Base-by-base conservation (phyloP, 768 basidiomycete genomes). In the Calocybe gangraenosa region DNA sequence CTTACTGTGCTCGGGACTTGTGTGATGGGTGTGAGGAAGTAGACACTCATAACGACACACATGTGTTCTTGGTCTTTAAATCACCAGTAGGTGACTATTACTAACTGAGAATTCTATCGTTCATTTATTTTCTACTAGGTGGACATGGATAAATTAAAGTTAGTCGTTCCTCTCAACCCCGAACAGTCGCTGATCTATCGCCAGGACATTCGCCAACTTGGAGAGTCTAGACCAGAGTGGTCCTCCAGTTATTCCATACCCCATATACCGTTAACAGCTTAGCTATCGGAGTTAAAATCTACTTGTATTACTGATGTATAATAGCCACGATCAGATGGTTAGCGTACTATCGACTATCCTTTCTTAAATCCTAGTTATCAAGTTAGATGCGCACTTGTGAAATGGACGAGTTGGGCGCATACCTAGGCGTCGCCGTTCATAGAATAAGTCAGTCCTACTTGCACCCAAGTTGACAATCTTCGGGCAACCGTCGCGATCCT, bases 401-500 rank as follows among this genome's bases (percentile, higher is more conserved):
- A 46, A 25, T 14, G 2, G 9, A 23, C 13, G 25, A 11, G 42
- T 23, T 7, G 23, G 42, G 9, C 13, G 62, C 77, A 33, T 57
- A 87, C 90, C 90, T 50, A 92, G 67, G 58, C 90, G 78, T 59
- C 90, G 81, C 49, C 91, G 74, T 64, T 94, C 92, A 57, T 93
- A 94, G 75, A 94, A 94, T 36, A 93, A 63, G 63, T 93, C 92
- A 37, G 92, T 95, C 58, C 92, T 75, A 58, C 89, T 89, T 7
- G 92, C 92, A 47, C 93, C 93, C n/a, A 96, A 74, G 61, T 96
- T 95, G 50, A 95, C 92, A 57, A 95, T 92, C 79, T 97, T 98
- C 7, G 93, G 93, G 71, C 96, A 99, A 0, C 96, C 96, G 65
- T 99, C 96, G 28, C 96, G 74, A 57, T 97, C 94, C 61, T 98